Percentiles rank a stretch among this genome's conserved stretches.
These are phyloP conservation scores for Fomitopsis serialis DNA, from an alignment of 768 basidiomycete genomes.

Conservation along the genomic window DNA sequence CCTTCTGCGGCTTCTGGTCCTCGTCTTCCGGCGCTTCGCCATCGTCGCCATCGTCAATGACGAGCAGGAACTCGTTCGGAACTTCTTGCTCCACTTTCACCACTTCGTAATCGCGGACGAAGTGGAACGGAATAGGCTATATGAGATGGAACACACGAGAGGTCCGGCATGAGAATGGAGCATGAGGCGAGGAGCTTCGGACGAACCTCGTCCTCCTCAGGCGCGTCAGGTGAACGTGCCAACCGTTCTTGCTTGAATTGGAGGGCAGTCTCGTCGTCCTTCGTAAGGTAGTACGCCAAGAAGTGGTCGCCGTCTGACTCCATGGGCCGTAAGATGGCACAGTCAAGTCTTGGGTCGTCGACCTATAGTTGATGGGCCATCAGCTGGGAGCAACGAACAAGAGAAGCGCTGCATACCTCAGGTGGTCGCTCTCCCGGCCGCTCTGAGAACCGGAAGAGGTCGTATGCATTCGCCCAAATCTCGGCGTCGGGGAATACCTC, in stretches of 20 bases:
- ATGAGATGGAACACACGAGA: not conserved
- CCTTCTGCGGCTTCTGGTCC: constrained; percentile 21
- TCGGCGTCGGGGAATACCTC: constrained; percentile 80
- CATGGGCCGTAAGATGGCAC: constrained; percentile 83
- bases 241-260: constrained; percentile 58
- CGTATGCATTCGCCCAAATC: constrained; percentile 88
- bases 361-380: constrained; percentile 32
- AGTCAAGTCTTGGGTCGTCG: constrained; percentile 78
- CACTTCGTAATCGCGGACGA: constrained; percentile 82
- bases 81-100: constrained; percentile 85
- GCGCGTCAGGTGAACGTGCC: constrained; percentile 36
- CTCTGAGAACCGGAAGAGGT: constrained; percentile 82
- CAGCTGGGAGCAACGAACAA: constrained; percentile 11
- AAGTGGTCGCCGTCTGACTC: constrained; percentile 86
- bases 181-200: not conserved
- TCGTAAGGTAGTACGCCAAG: constrained; percentile 78
- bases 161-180: too few species aligned
- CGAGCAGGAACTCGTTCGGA: constrained; percentile 76
- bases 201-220: constrained; percentile 53
- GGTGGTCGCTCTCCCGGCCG: constrained; percentile 72
- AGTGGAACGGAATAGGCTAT: constrained; percentile 68
- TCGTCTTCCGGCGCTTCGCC: constrained; percentile 16
- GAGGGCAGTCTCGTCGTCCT: constrained; percentile 65
- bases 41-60: constrained; percentile 51
- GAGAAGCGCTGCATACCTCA: constrained; percentile 39